These are phyloP conservation scores for Chytriomyces confervae DNA, from an alignment of 192 early-diverging fungal genomes.

Conservation along the genomic window DNA sequence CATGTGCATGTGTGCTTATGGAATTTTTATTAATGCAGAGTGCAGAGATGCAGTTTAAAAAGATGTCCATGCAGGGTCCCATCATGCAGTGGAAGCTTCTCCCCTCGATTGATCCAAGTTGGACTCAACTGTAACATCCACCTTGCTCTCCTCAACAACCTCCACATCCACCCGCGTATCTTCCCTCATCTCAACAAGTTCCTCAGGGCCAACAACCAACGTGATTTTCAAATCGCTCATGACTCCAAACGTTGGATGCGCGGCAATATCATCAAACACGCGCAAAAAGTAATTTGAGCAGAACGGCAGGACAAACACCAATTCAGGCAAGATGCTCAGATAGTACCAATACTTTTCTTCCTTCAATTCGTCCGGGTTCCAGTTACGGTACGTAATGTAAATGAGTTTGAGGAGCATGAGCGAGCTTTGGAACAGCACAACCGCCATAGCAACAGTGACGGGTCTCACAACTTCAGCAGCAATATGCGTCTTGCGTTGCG, in stretches of 20 bases:
- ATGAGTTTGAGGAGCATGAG: constrained; percentile 8
- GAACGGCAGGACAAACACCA: constrained; percentile 1
- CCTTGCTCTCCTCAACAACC: too few species aligned
- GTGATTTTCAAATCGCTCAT: too few species aligned
- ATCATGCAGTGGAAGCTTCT: too few species aligned
- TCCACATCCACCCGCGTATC: too few species aligned
- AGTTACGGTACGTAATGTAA: constrained; percentile 22
- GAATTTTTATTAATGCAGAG: too few species aligned
- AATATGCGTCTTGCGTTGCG: background rate
- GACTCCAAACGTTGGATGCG: background rate
- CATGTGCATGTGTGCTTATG: too few species aligned
- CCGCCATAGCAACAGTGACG: background rate
- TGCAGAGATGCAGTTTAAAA: too few species aligned
- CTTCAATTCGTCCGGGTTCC: constrained; percentile 12
- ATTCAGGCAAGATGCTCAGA: constrained; percentile 2
- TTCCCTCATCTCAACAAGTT: too few species aligned
- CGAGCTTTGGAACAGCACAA: background rate
- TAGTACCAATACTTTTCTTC: constrained; percentile 21
- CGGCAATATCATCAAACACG: constrained; percentile 9
- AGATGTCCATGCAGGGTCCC: rapidly evolving
- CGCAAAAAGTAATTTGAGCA: background rate
- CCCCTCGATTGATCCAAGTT: too few species aligned
- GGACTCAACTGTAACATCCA: too few species aligned
- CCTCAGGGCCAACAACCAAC: too few species aligned
- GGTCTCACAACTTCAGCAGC: background rate